A percentile compares a stretch with the other conserved stretches of the same genome.
Conservation (phyloP, 2,329 filamentous ascomycete genomes). For the Hansfordia pulvinata region DNA sequence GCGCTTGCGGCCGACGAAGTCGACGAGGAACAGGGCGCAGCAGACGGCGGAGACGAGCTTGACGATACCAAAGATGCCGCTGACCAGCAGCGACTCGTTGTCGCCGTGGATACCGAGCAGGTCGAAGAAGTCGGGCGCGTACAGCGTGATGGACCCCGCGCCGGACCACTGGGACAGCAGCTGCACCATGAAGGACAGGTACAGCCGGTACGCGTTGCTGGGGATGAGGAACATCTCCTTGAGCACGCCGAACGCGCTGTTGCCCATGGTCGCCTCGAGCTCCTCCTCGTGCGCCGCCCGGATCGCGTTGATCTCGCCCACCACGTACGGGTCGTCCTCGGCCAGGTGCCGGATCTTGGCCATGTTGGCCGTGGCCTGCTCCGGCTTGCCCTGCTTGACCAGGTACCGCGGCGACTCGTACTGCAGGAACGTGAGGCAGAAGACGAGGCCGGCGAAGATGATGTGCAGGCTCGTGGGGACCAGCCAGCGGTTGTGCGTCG, state of each 20-base stretch:
- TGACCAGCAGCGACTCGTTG: slow-evolving; percentile 58
- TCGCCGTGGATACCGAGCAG: slow-evolving; percentile 57
- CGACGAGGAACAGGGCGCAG: slow-evolving; percentile 68
- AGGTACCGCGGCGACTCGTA: slow-evolving; percentile 60
- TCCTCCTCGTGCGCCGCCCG: slow-evolving; percentile 54
- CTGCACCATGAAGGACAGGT: slow-evolving; percentile 55
- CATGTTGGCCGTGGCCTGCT: slow-evolving; percentile 43
- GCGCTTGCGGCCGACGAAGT: slow-evolving; percentile 64
- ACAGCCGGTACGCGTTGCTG: slow-evolving; percentile 60
- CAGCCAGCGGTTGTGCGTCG: slow-evolving; percentile 38
- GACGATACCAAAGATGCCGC: slow-evolving; percentile 62
- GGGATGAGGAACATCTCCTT: slow-evolving; percentile 56
- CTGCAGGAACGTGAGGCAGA: slow-evolving; percentile 54
- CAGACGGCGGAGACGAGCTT: slow-evolving; percentile 54
- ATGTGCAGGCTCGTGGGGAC: slow-evolving; percentile 64
- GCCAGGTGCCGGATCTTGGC: slow-evolving; percentile 44
- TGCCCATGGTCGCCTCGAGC: slow-evolving; percentile 54
- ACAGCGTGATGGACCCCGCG: slow-evolving; percentile 62
- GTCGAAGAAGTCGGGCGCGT: slow-evolving; percentile 60
- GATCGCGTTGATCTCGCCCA: slow-evolving; percentile 49
- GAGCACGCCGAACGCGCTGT: slow-evolving; percentile 49
- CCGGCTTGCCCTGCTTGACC: slow-evolving; percentile 47
- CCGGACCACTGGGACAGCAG: slow-evolving; percentile 63
- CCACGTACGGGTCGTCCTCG: slow-evolving; percentile 44
- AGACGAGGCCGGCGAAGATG: slow-evolving; percentile 63